Base-by-base conservation (phyloP, 2,329 filamentous ascomycete genomes). In the Ophiostoma sp. region DNA sequence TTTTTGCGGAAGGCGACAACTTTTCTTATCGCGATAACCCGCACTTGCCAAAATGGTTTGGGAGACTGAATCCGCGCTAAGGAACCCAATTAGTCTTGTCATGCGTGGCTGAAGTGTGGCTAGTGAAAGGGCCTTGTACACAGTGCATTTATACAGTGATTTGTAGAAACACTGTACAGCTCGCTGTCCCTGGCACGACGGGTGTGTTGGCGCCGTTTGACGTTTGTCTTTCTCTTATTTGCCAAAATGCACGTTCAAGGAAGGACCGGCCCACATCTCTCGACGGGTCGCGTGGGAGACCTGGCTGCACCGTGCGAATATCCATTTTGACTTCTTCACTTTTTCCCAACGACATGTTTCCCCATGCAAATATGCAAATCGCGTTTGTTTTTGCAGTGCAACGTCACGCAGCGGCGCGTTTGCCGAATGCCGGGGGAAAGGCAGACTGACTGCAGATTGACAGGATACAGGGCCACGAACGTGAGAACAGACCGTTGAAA, bases 11-110 rank as follows among this genome's bases (percentile, higher is more conserved):
- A 68, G 66, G 45, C 55, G 52, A 52, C 52, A 57, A 57, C 39
- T 68, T 69, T 50, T 61, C 71, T 72, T 72, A 72, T 72, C 71
- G 71, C 63, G 71, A 72, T 72, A 72, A 72, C 39, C 48, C 36
- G 42, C 11, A 3, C 36, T 28, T 12, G 61, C 61, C 61, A 42
- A 39, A 64, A 25, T 42, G 36, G n/a, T 45, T 64, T 8, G n/a
- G n/a, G n/a, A 19, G 61, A n/a, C n/a, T 64, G 61, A 36, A 45
- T 63, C 59, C 59, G 61, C 36, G 36, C 61, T 45, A 64, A 64
- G 15, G 9, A 17, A 15, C 19, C 33, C 59, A 64, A 25, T 42
- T 19, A 45, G 61, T n/a, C 19, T 25, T 25, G 59, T 19, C 36
- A 66, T 42, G 61, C 61, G 61, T 66, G 61, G 61, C 61, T 66